These are phyloP conservation scores for Pseudomassariella vexata DNA, from an alignment of 2,329 filamentous ascomycete genomes.

Conservation along the genomic window DNA sequence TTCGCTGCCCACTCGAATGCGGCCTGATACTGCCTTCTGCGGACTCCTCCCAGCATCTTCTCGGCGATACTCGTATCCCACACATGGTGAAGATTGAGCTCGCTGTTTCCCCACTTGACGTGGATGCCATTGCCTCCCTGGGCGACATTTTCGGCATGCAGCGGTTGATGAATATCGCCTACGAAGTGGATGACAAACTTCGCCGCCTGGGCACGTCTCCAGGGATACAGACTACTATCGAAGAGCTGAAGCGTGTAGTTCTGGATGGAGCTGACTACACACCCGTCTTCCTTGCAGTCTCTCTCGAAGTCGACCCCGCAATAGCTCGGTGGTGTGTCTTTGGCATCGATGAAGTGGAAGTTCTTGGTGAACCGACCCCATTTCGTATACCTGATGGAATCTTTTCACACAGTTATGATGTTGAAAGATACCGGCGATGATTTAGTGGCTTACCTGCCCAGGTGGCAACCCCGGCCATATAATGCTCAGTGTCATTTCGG, in stretches of 20 bases:
- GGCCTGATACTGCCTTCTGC: constrained; percentile 41
- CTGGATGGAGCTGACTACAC: constrained; percentile 54
- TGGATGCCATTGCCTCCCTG: constrained; percentile 64
- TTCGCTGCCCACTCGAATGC: constrained; percentile 52
- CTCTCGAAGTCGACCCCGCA: constrained; percentile 56
- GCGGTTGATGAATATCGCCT: constrained; percentile 64
- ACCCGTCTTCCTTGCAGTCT: constrained; percentile 58
- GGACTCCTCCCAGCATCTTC: constrained; percentile 52
- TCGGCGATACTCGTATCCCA: constrained; percentile 70
- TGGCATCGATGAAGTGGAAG: constrained; percentile 66
- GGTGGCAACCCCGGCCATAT: constrained; percentile 57
- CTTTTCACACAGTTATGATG: too few species aligned
- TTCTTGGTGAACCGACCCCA: constrained; percentile 56
- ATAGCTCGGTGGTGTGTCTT: constrained; percentile 52
- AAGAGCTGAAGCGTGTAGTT: constrained; percentile 55
- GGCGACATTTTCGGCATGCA: constrained; percentile 59
- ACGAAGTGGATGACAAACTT: constrained; percentile 66
- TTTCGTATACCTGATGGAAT: constrained; percentile 57
- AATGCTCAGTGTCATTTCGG: constrained; percentile 46
- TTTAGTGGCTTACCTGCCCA: constrained; percentile 70
- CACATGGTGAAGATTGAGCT: constrained; percentile 64
- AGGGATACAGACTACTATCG: constrained; percentile 36
- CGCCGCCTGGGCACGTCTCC: constrained; percentile 50
- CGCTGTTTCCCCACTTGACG: constrained; percentile 52
- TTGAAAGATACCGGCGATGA: too few species aligned